These are phyloP conservation scores for Mycena vulgaris DNA, from an alignment of 768 basidiomycete species.

Conservation along the genomic window DNA sequence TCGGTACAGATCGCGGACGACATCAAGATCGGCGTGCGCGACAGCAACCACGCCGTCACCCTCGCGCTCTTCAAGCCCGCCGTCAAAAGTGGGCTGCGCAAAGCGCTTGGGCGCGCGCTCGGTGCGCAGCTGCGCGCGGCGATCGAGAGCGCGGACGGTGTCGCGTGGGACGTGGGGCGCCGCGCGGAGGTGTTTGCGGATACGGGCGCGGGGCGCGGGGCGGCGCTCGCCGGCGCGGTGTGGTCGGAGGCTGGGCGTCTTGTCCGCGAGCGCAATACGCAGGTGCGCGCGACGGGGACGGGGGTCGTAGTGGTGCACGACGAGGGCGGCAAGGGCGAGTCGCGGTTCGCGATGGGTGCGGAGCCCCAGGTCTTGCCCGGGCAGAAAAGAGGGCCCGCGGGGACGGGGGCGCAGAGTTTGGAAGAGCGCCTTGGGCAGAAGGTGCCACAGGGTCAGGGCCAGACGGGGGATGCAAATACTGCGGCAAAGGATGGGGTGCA, in stretches of 20 bases:
- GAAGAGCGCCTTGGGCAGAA: conserved; percentile 22
- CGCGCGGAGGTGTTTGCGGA: conserved; percentile 77
- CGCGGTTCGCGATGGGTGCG: no score
- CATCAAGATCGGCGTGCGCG: conserved; percentile 66
- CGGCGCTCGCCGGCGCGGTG: conserved; percentile 67
- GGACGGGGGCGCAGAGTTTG: no score
- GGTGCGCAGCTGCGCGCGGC: conserved; percentile 66
- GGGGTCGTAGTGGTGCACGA: background rate
- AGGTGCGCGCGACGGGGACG: conserved; percentile 67
- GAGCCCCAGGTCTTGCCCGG: conserved; percentile 66
- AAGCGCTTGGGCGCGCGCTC: conserved; percentile 71
- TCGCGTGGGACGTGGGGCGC: conserved; percentile 71
- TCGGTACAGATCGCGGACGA: conserved; percentile 71
- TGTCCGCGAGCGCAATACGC: conserved; percentile 54
- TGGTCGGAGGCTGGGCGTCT: conserved; percentile 80
- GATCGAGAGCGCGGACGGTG: conserved; percentile 68
- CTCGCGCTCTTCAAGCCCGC: conserved; percentile 75
- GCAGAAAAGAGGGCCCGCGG: no score
- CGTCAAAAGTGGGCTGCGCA: conserved; percentile 67
- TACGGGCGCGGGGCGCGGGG: conserved; percentile 66
- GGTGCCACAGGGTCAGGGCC: background rate
- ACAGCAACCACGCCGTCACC: conserved; percentile 77
- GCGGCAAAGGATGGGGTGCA: conserved; percentile 27
- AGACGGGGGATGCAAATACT: no score
- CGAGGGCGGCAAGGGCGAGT: no score